phyloP scores from a whole-genome alignment of 495 filamentous ascomycete species.

The Tuber melanosporum region DNA sequence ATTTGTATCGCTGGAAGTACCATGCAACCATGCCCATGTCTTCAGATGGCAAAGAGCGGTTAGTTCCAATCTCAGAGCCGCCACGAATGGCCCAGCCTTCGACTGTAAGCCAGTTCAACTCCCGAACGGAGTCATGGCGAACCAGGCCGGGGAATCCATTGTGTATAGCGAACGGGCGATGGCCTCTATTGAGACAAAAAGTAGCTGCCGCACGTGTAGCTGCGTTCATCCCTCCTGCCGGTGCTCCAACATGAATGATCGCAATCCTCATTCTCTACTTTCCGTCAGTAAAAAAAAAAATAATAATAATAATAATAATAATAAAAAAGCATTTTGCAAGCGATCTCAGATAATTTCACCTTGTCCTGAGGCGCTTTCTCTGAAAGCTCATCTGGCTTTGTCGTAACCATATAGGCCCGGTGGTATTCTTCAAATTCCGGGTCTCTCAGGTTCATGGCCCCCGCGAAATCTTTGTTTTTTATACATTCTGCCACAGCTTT shows the following conservation, averaged over 20 bases:
- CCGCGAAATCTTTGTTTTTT: constrained; percentile 69
- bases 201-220: constrained; percentile 89
- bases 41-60: constrained; percentile 79
- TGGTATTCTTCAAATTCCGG: constrained; percentile 93
- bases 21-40: constrained; percentile 76
- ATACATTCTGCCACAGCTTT: constrained; percentile 77
- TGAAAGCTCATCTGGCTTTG: constrained; percentile 59
- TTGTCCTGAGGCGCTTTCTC: constrained; percentile 63
- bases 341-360: constrained; percentile 47
- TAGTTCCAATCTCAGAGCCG: constrained; percentile 96
- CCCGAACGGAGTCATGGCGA: constrained; percentile 83
- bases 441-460: constrained; percentile 79
- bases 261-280: constrained; percentile 79
- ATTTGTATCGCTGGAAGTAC: constrained; percentile 75
- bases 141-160: constrained; percentile 96
- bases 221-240: constrained; percentile 98
- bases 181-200: constrained; percentile 92
- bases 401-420: constrained; percentile 81
- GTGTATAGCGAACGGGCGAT: constrained; percentile 84
- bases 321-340: background rate
- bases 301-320: no score
- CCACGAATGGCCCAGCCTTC: constrained; percentile 94
- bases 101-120: constrained; percentile 85
- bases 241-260: constrained; percentile 94
- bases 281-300: background rate